phyloP scores from a whole-genome alignment of 441 rosid species.

The Mallotus japonicus region DNA sequence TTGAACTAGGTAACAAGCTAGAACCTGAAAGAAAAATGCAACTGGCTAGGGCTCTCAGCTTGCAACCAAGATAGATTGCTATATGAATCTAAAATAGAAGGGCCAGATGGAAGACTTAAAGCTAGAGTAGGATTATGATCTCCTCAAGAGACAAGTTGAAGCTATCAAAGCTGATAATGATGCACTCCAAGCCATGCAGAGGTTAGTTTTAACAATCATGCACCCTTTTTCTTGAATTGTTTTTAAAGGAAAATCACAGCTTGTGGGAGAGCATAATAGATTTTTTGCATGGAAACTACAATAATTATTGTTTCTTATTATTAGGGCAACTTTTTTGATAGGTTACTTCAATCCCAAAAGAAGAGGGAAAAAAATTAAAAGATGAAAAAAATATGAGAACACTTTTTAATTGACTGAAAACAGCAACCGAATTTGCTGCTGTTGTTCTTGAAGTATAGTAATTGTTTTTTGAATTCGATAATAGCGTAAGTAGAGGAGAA shows the following conservation, averaged over 20 bases:
- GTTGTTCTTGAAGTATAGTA: no score
- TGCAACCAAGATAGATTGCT: constrained; percentile 91
- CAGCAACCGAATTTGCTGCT: no score
- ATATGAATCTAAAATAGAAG: constrained; percentile 96
- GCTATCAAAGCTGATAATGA: constrained; percentile 72
- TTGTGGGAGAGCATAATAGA: neutral
- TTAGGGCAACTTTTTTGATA: no score
- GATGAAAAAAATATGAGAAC: no score
- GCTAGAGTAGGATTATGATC: constrained; percentile 87
- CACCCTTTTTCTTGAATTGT: neutral
- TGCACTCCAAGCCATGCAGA: constrained; percentile 67
- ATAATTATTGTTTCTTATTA: no score
- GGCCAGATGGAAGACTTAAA: constrained; percentile 91
- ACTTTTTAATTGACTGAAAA: no score
- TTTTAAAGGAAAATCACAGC: neutral
- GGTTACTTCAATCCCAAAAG: no score
- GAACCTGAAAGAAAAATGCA: constrained; percentile 96
- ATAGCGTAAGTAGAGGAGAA: no score
- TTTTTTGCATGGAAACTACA: no score
- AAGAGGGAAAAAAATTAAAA: no score
- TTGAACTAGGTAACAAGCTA: constrained; percentile 89
- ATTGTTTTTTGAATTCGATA: no score
- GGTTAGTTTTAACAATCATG: constrained; percentile 36
- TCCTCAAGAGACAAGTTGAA: constrained; percentile 69
- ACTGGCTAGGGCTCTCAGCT: constrained; percentile 75